phyloP scores from a whole-genome alignment of 1,139 yeast species.

The Saccharomyces uvarum region DNA sequence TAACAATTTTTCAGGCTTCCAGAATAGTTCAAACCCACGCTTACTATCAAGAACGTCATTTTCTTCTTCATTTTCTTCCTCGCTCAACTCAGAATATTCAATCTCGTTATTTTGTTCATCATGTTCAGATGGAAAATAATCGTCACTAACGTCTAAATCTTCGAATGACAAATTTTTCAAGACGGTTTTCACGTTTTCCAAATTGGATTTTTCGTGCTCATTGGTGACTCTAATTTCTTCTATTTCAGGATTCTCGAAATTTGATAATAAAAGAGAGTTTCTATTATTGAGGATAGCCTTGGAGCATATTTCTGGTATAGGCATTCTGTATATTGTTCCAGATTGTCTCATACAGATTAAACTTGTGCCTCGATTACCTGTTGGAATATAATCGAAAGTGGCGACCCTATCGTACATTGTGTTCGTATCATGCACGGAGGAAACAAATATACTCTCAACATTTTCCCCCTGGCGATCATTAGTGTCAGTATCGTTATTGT shows the following conservation, averaged over 20 bases:
- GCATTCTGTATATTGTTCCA: conserved; percentile 78
- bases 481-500: conserved; percentile 11
- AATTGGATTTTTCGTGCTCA: conserved; percentile 35
- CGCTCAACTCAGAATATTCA: neutral
- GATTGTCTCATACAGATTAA: conserved; percentile 84
- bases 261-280: conserved; percentile 62
- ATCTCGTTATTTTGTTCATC: conserved; percentile 17
- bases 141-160: conserved; percentile 28
- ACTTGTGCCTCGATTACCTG: conserved; percentile 37
- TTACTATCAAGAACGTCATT: conserved; percentile 17
- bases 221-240: conserved; percentile 27
- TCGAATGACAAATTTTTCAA: conserved; percentile 27
- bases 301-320: conserved; percentile 60
- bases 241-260: conserved; percentile 41
- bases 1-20: conserved; percentile 35
- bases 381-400: conserved; percentile 76
- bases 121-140: conserved; percentile 19
- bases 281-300: conserved; percentile 59
- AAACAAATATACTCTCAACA: conserved; percentile 59
- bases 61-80: conserved; percentile 15
- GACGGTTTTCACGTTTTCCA: conserved; percentile 16
- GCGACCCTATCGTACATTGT: conserved; percentile 76
- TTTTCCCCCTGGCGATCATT: conserved; percentile 12
- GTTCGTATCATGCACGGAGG: conserved; percentile 65
- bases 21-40: conserved; percentile 20